A percentile compares a stretch with the other conserved stretches of the same genome.
Conservation (phyloP, 2,329 filamentous ascomycete genomes). For the Penicillium griseofulvum region DNA sequence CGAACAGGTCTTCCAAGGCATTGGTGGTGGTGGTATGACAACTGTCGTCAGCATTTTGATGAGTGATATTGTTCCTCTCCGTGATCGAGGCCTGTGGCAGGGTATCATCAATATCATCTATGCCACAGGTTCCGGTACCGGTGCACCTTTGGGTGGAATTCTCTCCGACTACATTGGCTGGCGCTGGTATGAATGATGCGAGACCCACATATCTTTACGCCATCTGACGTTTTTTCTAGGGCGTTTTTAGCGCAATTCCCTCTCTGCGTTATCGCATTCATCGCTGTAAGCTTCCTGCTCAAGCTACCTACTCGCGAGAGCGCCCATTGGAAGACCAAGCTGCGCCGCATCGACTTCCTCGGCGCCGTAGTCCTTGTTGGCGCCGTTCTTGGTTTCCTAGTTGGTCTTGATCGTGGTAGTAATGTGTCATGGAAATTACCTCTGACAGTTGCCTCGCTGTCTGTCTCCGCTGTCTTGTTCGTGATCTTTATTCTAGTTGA, state of each 20-base stretch:
- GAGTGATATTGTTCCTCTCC: constrained; percentile 67
- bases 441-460: constrained; percentile 58
- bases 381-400: constrained; percentile 64
- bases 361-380: constrained; percentile 65
- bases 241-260: constrained; percentile 71
- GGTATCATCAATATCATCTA: constrained; percentile 71
- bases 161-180: constrained; percentile 72
- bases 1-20: constrained; percentile 53
- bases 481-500: constrained; percentile 68
- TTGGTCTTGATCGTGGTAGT: constrained; percentile 70
- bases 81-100: constrained; percentile 71
- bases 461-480: constrained; percentile 59
- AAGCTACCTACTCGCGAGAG: constrained; percentile 59
- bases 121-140: constrained; percentile 64
- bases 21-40: constrained; percentile 71
- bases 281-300: constrained; percentile 62
- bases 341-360: constrained; percentile 69
- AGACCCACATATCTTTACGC: neutral
- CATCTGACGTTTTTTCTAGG: constrained; percentile 42
- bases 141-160: constrained; percentile 68
- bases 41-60: constrained; percentile 67
- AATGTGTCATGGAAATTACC: constrained; percentile 66
- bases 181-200: constrained; percentile 58
- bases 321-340: constrained; percentile 63
- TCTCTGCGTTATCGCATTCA: constrained; percentile 63